phyloP scores from a whole-genome alignment of 2,329 filamentous ascomycete species.

The Metarhizium robertsii region DNA sequence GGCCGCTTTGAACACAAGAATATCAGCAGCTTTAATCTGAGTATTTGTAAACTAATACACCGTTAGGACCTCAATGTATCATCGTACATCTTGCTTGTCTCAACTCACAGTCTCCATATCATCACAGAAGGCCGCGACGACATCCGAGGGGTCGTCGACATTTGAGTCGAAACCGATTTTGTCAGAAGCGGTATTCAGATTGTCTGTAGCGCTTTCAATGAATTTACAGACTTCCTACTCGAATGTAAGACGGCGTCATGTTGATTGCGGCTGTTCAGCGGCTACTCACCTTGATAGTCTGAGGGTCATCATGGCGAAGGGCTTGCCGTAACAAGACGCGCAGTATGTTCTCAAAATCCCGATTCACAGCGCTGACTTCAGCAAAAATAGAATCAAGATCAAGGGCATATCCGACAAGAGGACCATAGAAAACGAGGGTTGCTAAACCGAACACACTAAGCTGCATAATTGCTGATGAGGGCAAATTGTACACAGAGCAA shows the following conservation, averaged over 20 bases:
- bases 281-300: background rate
- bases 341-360: background rate
- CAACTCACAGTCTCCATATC: conserved; percentile 1
- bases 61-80: background rate
- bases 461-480: background rate
- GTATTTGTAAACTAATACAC: background rate
- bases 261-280: background rate
- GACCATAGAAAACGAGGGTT: background rate
- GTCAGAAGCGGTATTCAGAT: background rate
- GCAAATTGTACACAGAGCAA: background rate
- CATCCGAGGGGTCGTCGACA: background rate
- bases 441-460: background rate
- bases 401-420: background rate
- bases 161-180: background rate
- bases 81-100: background rate
- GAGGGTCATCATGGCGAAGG: background rate
- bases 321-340: background rate
- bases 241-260: no score
- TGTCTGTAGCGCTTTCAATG: background rate
- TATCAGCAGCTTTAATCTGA: background rate
- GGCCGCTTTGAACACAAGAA: background rate
- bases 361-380: background rate
- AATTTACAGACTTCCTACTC: background rate
- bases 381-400: conserved; percentile 1
- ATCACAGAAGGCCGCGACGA: conserved; percentile 1